Conservation (phyloP, 805 yeast genomes). For the Danielia reshetovae region DNA sequence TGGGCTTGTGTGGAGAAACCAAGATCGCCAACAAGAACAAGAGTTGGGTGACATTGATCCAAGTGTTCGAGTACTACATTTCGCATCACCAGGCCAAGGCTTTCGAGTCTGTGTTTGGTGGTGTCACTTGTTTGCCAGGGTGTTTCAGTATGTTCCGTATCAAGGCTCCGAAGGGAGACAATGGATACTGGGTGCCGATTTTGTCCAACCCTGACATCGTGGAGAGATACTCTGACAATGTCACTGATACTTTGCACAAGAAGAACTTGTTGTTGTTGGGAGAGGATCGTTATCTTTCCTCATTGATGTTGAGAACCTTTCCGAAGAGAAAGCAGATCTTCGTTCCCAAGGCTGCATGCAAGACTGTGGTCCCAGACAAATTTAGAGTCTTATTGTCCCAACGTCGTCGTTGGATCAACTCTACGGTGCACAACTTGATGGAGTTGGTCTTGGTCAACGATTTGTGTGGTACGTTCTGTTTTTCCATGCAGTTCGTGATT, state of each 20-base stretch:
- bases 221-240: conserved; percentile 85
- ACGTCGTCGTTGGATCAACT: conserved; percentile 95
- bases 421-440: conserved; percentile 88
- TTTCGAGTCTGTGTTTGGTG: conserved; percentile 90
- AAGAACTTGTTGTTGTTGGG: conserved; percentile 84
- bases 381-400: conserved; percentile 81
- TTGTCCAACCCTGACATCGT: conserved; percentile 91
- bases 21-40: conserved; percentile 78
- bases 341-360: conserved; percentile 88
- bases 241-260: conserved; percentile 75
- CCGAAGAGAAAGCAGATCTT: conserved; percentile 86
- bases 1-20: conserved; percentile 96
- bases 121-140: conserved; percentile 94
- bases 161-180: conserved; percentile 76
- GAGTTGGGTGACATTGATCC: conserved; percentile 90
- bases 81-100: conserved; percentile 95
- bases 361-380: conserved; percentile 82
- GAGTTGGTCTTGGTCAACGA: conserved; percentile 82
- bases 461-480: conserved; percentile 90
- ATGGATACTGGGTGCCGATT: conserved; percentile 85
- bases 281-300: conserved; percentile 83
- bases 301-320: conserved; percentile 82
- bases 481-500: conserved; percentile 91
- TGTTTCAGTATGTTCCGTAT: conserved; percentile 91
- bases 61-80: conserved; percentile 88